phyloP scores from a whole-genome alignment of 2,329 filamentous ascomycete species.

The Didymella glomerata region DNA sequence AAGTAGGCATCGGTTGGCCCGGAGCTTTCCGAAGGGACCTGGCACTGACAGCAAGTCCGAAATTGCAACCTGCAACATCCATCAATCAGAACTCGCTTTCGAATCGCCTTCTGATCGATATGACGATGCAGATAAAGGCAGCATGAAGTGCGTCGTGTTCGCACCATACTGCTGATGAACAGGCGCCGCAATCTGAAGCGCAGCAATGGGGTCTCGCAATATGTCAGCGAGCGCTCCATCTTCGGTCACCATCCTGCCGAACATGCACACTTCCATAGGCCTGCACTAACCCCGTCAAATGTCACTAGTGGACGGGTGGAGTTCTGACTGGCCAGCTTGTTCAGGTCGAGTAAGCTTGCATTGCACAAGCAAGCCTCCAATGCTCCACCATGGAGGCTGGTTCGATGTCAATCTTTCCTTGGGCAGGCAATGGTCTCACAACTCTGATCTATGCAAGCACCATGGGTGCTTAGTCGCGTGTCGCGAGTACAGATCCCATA shows the following conservation, averaged over 20 bases:
- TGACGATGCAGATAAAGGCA: neutral
- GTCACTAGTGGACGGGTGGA: neutral
- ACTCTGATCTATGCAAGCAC: neutral
- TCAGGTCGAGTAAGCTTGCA: neutral
- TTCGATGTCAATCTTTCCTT: constrained; percentile 6
- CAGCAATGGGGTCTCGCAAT: neutral
- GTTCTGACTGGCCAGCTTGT: neutral
- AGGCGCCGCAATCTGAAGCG: neutral
- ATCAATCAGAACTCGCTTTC: neutral
- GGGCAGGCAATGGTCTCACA: constrained; percentile 1
- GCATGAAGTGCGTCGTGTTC: neutral
- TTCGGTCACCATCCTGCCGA: neutral
- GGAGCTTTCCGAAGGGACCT: constrained; percentile 6
- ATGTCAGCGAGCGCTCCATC: neutral
- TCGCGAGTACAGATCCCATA: neutral
- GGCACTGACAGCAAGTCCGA: constrained; percentile 5
- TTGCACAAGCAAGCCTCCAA: neutral
- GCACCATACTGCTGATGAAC: neutral
- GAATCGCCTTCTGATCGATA: neutral
- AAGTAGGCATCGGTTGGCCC: neutral
- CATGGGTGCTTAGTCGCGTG: neutral
- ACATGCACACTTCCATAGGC: neutral
- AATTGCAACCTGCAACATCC: constrained; percentile 13
- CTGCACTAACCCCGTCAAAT: constrained; percentile 2
- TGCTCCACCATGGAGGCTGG: constrained; percentile 2